These are phyloP conservation scores for Populus simonii DNA, from an alignment of 345 rosid genomes.

Conservation along the genomic window DNA sequence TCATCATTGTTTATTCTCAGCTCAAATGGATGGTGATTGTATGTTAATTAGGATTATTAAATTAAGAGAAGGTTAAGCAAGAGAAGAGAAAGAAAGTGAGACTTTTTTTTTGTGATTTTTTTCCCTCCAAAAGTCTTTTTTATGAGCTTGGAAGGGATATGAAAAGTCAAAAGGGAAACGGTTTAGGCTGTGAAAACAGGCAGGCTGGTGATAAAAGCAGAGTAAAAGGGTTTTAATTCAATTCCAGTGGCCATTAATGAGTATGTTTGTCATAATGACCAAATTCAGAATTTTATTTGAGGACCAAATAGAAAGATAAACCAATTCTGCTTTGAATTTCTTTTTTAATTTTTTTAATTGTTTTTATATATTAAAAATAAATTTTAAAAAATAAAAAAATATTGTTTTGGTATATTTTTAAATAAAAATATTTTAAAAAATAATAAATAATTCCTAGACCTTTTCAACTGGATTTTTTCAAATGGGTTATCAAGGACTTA, in stretches of 20 bases:
- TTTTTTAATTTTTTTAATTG: too few relatives aligned
- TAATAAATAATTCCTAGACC: too few relatives aligned
- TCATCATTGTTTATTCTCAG: background rate
- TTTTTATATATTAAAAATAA: too few relatives aligned
- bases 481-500: too few relatives aligned
- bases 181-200: conserved; percentile 5
- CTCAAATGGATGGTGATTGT: background rate
- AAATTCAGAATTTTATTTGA: background rate
- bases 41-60: background rate
- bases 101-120: background rate
- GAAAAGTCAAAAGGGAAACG: conserved; percentile 20
- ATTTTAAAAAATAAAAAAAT: too few relatives aligned
- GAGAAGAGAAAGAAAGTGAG: background rate
- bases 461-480: too few relatives aligned
- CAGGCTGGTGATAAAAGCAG: background rate
- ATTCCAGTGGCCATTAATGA: background rate
- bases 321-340: background rate
- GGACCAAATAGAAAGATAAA: background rate
- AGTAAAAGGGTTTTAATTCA: background rate
- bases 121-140: conserved; percentile 36
- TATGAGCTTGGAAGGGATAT: conserved; percentile 6
- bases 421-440: too few relatives aligned
- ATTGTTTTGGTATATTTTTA: too few relatives aligned
- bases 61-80: background rate
- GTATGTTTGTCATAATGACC: background rate